Base-by-base conservation (phyloP, 139 green algal species). In the Astrephomene gubernaculifera region DNA sequence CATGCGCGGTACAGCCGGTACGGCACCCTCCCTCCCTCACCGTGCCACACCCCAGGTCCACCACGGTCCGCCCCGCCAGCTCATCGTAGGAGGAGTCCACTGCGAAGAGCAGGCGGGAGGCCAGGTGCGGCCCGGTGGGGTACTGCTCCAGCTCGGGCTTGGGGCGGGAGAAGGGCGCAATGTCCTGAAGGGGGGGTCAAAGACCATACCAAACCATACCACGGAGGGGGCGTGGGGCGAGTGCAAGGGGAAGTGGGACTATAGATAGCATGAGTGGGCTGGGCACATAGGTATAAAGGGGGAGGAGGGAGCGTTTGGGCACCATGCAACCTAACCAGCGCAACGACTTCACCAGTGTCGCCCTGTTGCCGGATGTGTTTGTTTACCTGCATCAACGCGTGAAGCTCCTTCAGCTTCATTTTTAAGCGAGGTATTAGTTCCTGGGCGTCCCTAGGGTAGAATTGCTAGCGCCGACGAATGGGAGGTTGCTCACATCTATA, bases 61-160 rank as follows among this genome's bases (percentile, higher is more conserved):
- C 85, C 9, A 99, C 97, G 0, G 81, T 83, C 54, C 86, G 87
- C 7, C 94, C 93, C 19, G 93, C 89, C 45, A 99, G 85, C 61
- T 98, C 96, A 38, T 95, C 87, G 69, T 94, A 98, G 12, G 67
- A 82, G 72, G 82, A 94, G 33, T 95, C 88, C 78, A 96, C 94
- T 57, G 90, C 95, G 83, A 94, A 97, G 6, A 99, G 91, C 89
- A 99, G 92, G 5, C 91, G 85, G 0, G 95, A 90, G 4, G 97
- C 97, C 1, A 99, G 87, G 64, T 98, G 89, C 5, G 96, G 75
- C 0, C 94, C 91, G 17, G 97, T 99, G 24, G 97, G 92, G 86
- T 99, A 99, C 93, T 99, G 97, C 90, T 99, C 97, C 60, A 99
- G 82, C 38, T 97, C 93, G 4, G 97, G 65, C 70, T 98, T 98